Evolutionary conservation across 768 basidiomycete genomes (phyloP).

Genomic region (Panellus pusillus): DNA sequence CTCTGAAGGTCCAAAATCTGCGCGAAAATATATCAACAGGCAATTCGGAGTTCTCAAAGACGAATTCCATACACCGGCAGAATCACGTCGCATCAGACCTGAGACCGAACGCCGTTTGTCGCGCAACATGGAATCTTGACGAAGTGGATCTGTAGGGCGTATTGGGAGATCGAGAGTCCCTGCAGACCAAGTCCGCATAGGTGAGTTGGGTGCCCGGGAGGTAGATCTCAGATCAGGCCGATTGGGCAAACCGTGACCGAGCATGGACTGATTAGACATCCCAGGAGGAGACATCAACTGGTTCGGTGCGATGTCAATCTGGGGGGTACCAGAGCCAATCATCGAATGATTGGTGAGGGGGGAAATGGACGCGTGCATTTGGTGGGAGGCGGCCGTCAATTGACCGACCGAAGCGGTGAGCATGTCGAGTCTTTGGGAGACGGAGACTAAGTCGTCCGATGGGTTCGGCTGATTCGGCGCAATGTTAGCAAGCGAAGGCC

Average conservation of each 20-base stretch:
- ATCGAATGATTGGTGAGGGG: conserved; percentile 43
- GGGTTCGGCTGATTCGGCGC: conserved; percentile 70
- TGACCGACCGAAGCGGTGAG: conserved; percentile 85
- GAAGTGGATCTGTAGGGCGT: conserved; percentile 49
- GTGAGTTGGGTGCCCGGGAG: conserved; percentile 65
- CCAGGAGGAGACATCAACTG: conserved; percentile 44
- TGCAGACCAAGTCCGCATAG: conserved; percentile 83
- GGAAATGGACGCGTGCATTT: conserved; percentile 49
- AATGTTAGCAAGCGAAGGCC: conserved; percentile 68
- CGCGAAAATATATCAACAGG: conserved; percentile 14
- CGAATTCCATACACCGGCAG: conserved; percentile 57
- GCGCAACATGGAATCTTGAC: conserved; percentile 44
- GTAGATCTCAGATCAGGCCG: conserved; percentile 63
- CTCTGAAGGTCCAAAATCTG: conserved; percentile 59
- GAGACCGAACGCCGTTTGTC: conserved; percentile 80
- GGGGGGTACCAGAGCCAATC: conserved; percentile 38
- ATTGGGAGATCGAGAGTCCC: conserved; percentile 75
- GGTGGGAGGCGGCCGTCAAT: conserved; percentile 75
- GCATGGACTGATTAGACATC: conserved; percentile 38
- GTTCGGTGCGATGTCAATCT: conserved; percentile 49
- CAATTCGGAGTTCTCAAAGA: conserved; percentile 2
- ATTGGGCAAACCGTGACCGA: conserved; percentile 63
- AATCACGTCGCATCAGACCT: conserved; percentile 70
- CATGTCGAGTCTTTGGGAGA: conserved; percentile 76
- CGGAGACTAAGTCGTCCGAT: conserved; percentile 70